These are phyloP conservation scores for Scedosporium minutisporum DNA, from an alignment of 2,329 filamentous ascomycete genomes.

Conservation along the genomic window DNA sequence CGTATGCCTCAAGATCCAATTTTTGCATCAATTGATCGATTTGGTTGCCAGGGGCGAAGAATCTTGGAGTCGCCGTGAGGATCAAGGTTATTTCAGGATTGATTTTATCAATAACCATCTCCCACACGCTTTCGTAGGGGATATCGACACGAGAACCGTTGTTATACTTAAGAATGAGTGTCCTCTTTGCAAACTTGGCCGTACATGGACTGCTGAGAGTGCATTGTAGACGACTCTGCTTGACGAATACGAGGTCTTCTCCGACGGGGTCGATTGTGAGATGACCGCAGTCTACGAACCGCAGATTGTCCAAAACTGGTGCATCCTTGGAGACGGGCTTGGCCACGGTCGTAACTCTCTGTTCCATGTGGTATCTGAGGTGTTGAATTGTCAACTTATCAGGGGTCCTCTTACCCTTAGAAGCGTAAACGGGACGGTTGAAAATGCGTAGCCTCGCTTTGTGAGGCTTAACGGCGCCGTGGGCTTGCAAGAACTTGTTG, in stretches of 20 bases:
- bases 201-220: constrained; percentile 10
- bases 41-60: constrained; percentile 25
- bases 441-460: constrained; percentile 22
- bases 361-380: constrained; percentile 15
- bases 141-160: constrained; percentile 31
- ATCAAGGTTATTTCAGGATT: constrained; percentile 36
- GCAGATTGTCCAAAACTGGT: constrained; percentile 11
- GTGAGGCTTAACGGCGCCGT: constrained; percentile 2
- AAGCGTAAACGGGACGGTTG: constrained; percentile 17
- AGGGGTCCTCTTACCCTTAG: constrained; percentile 23
- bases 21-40: not conserved
- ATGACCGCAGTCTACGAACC: constrained; percentile 34
- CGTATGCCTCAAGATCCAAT: not conserved
- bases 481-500: constrained; percentile 26
- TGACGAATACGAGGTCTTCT: constrained; percentile 29
- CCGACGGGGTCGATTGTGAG: constrained; percentile 27
- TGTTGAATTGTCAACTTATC: constrained; percentile 16
- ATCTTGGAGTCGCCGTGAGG: constrained; percentile 39
- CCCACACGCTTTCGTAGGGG: constrained; percentile 36
- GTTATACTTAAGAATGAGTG: constrained; percentile 28
- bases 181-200: constrained; percentile 32
- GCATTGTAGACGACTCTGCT: constrained; percentile 27
- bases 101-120: constrained; percentile 26
- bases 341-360: constrained; percentile 8
- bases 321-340: constrained; percentile 12